Evolutionary conservation across 192 early-diverging fungal genomes (phyloP).

Genomic region (Podila verticillata): DNA sequence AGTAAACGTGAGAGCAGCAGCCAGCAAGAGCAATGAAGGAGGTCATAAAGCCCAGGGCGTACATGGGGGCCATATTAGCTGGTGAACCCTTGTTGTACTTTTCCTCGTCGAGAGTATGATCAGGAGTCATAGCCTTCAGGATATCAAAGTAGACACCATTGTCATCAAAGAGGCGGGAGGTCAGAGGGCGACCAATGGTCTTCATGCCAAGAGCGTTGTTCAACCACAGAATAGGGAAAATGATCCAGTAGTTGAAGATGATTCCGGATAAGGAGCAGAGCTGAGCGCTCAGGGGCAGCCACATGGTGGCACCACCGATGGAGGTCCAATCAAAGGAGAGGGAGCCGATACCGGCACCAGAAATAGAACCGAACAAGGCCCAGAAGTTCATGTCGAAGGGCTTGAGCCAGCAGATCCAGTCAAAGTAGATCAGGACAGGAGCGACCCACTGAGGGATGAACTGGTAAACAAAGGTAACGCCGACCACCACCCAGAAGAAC

Average conservation of each 20-base stretch:
- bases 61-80: slow-evolving; percentile 59
- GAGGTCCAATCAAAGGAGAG: slow-evolving; percentile 77
- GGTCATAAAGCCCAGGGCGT: slow-evolving; percentile 67
- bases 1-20: slow-evolving; percentile 63
- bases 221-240: slow-evolving; percentile 71
- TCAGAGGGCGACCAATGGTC: slow-evolving; percentile 9
- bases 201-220: slow-evolving; percentile 46
- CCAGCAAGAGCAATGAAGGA: slow-evolving; percentile 65
- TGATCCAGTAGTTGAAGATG: slow-evolving; percentile 73
- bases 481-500: slow-evolving; percentile 55
- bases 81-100: slow-evolving; percentile 57
- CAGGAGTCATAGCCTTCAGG: not conserved
- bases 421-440: slow-evolving; percentile 32
- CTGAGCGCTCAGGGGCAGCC: slow-evolving; percentile 55
- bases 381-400: slow-evolving; percentile 31
- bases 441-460: slow-evolving; percentile 53
- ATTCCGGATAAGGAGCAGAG: slow-evolving; percentile 69
- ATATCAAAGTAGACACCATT: slow-evolving; percentile 23
- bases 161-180: slow-evolving; percentile 18
- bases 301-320: slow-evolving; percentile 30
- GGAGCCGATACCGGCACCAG: slow-evolving; percentile 72
- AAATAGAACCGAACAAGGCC: slow-evolving; percentile 36
- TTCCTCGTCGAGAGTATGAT: slow-evolving; percentile 46
- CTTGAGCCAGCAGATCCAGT: slow-evolving; percentile 39
- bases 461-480: slow-evolving; percentile 54